These are phyloP conservation scores for Penicillium simplicissimum DNA, from an alignment of 495 filamentous ascomycete genomes.

Conservation along the genomic window DNA sequence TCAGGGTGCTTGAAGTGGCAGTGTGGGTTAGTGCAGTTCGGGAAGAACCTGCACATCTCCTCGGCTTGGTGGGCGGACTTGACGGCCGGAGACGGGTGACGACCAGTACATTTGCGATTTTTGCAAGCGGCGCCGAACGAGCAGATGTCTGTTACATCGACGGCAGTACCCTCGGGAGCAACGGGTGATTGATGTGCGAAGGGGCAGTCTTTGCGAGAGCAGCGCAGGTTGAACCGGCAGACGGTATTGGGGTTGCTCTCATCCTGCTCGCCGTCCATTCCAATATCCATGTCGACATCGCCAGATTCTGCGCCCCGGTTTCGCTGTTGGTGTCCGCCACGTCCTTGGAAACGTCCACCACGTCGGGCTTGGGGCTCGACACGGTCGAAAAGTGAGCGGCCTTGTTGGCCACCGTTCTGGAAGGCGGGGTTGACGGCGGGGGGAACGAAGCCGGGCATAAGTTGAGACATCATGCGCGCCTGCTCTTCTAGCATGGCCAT, in stretches of 20 bases:
- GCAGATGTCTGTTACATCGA: constrained; percentile 81
- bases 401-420: constrained; percentile 50
- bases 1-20: constrained; percentile 85
- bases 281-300: constrained; percentile 47
- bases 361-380: constrained; percentile 55
- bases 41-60: constrained; percentile 90
- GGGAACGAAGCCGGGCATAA: constrained; percentile 51
- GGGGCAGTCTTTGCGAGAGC: constrained; percentile 83
- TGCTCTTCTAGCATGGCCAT: constrained; percentile 88
- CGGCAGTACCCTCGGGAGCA: constrained; percentile 73
- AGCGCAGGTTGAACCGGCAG: constrained; percentile 86
- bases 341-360: constrained; percentile 33
- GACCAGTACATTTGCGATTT: constrained; percentile 88
- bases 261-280: constrained; percentile 46
- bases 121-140: constrained; percentile 88
- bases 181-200: constrained; percentile 95
- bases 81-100: constrained; percentile 88
- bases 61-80: constrained; percentile 75
- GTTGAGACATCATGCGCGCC: constrained; percentile 76
- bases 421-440: constrained; percentile 58
- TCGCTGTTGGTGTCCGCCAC: constrained; percentile 37
- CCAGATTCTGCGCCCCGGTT: constrained; percentile 25
- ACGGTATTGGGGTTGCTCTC: constrained; percentile 52
- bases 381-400: constrained; percentile 78
- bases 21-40: constrained; percentile 83